A percentile compares a stretch with the other conserved stretches of the same genome.
These are phyloP conservation scores for Avena atlantica DNA, from an alignment of 176 grass and related monocot genomes.

Conservation along the genomic window DNA sequence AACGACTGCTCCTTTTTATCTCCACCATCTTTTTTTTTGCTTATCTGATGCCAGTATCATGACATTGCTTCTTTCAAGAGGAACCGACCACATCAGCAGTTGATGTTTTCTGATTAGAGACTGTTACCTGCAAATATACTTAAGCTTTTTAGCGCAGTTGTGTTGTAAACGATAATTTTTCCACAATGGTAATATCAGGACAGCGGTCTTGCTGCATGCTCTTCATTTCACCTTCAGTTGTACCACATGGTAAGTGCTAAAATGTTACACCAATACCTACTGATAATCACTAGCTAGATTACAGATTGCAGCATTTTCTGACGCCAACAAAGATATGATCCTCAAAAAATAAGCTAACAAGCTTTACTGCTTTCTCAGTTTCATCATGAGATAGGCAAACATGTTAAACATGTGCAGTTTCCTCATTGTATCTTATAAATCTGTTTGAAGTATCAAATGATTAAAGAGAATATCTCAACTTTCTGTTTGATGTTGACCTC, in stretches of 20 bases:
- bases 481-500: constrained; percentile 57
- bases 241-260: not conserved
- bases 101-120: constrained; percentile 18
- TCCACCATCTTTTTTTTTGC: constrained; percentile 36
- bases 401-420: constrained; percentile 62
- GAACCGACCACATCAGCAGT: constrained; percentile 10
- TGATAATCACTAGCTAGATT: constrained; percentile 4
- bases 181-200: not conserved
- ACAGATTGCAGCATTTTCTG: not conserved
- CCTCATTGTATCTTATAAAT: constrained; percentile 38
- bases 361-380: constrained; percentile 53
- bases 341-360: constrained; percentile 12
- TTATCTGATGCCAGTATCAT: constrained; percentile 35
- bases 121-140: constrained; percentile 14
- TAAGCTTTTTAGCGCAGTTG: constrained; percentile 7
- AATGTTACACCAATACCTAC: constrained; percentile 16
- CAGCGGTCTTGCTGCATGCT: not conserved
- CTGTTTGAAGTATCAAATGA: constrained; percentile 46
- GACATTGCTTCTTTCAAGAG: constrained; percentile 46
- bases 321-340: constrained; percentile 21
- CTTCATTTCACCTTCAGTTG: constrained; percentile 18
- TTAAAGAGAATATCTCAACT: constrained; percentile 48
- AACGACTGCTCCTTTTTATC: constrained; percentile 50
- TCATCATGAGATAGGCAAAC: constrained; percentile 32
- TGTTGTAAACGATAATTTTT: not conserved